Evolutionary conservation across 768 basidiomycete species (phyloP), one percentile per base, ranked within the genome.

Genomic region (Serendipita sp.): DNA sequence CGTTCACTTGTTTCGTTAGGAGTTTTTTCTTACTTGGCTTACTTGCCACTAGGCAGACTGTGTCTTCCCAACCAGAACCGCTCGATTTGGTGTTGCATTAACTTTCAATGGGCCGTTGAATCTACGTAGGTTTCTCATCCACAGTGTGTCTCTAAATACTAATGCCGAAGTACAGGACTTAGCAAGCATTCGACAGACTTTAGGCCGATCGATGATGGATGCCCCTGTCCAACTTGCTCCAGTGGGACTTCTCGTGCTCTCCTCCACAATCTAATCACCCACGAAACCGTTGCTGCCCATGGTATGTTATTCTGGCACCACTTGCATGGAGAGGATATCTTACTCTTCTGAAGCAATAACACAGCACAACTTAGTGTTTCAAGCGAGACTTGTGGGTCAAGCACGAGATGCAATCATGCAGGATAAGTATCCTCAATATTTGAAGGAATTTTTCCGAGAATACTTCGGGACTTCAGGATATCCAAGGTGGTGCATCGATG

Each of bases 11-110:
- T 38, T 38, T 16, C 33, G n/a, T 22, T 41, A 41, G 26, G 60
- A 26, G 48, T 42, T 56, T 42, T 38, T 44, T 61, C 33, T 20
- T 30, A 50, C 41, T n/a, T 4, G 41, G 24, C 26, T 33, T 20
- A 48, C 9, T 56, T 22, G 26, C 62, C 20, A 61, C 9, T 64
- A 90, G 89, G 90, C 90, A 0, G 91, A 95, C 70, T 95, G 91
- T 65, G 91, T 95, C 11, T 94, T 92, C 68, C 92, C 91, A 33
- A 95, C 91, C 1, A 81, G 92, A 64, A 94, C 92, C 0, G 92
- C 91, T 41, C 81, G 91, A 30, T 94, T 94, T 71, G 91, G 91
- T 1, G 86, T 94, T 16, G 91, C 92, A 3, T 72, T 95, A 63
- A 94, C 92, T 9, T 82, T 83, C 68, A 78, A 74, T 3, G 91